Base-by-base conservation (phyloP, 2,329 filamentous ascomycete genomes). In the Cladosporium oxysporum region DNA sequence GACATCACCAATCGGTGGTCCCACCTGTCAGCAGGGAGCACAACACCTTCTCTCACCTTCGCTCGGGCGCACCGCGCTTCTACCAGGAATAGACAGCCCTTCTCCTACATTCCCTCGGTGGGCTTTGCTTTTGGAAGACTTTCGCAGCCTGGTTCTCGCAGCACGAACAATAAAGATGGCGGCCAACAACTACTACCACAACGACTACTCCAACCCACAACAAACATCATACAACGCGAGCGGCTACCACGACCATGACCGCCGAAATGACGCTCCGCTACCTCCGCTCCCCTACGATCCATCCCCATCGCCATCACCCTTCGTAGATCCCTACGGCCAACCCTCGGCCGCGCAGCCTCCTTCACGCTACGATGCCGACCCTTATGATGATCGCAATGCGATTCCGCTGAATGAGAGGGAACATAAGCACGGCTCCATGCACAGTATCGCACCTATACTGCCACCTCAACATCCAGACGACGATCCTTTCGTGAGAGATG, bases 101-200 rank as follows among this genome's bases (percentile, higher is more conserved):
- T 49, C 37, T n/a, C 28, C 28, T 58, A 37, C 58, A 49, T 2
- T 26, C n/a, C n/a, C 58, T 10, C 23, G 6, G 28, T 28, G 18
- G 33, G 23, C 61, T 21, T 35, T 16, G 33, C 58, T 52, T 33
- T 18, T 26, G 41, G 41, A 47, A 47, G n/a, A 47, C 41, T 47
- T 47, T 47, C 41, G 41, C 41, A 47, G n/a, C 21, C 41, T 47
- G 41, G 41, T 47, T 47, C 41, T 47, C 41, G 41, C 33, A 10
- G 14, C 62, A 60, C 65, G 59, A 70, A 66, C 62, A 66, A 47
- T 47, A n/a, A 47, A 47, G 41, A 83, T 83, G 81, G 80, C 81
- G 55, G 76, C 81, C 65, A 81, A 82, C 78, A 86, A 90, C 72
- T 91, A 91, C 79, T 91, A 91, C 79, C 82, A 83, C 68, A 79